Base-by-base conservation (phyloP, 2,329 filamentous ascomycete species). In the Hypoxylon sp. region DNA sequence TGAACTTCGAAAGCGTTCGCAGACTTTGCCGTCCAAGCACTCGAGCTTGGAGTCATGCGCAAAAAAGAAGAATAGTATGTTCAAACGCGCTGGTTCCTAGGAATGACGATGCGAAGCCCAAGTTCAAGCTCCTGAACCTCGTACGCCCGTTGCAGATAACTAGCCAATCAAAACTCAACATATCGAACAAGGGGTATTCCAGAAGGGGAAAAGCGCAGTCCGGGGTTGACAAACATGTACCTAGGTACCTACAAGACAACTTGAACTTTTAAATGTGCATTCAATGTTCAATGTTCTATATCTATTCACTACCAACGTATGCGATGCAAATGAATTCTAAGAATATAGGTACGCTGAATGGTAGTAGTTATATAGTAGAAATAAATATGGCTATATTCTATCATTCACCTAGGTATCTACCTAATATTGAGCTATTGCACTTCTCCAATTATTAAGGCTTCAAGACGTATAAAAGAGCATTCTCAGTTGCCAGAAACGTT, bases 81-180 rank as follows among this genome's bases (percentile, higher is more conserved):
- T 65, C 34, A 57, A 56, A 48, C 19, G 49, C 56, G 52, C 41
- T 63, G 30, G 48, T 61, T 56, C 13, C 34, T 21, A 30, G 23
- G 30, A 64, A 67, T 71, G 57, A 61, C 59, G 65, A 70, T 65
- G 65, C 50, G 55, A 65, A 63, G 65, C 68, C 65, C 49, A 65
- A 70, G 58, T 56, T 65, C 65, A 61, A 70, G 69, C 67, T 71
- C 67, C 69, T 65, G 65, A 73, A 67, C 71, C 71, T 73, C 67
- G 71, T 72, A 69, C 69, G 63, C 65, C 65, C 65, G 62, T 49
- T 49, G 45, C 17, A 64, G 49, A 50, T 14, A 36, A 49, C 32
- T 14, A 17, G 19, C 71, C 69, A 73, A 73, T 72, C 53, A 71
- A 14, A 56, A 5, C 17, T 3, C 11, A 14, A 1, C 11, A n/a